Conservation (phyloP, 176 grass and related monocot species). For the Lolium perenne region DNA sequence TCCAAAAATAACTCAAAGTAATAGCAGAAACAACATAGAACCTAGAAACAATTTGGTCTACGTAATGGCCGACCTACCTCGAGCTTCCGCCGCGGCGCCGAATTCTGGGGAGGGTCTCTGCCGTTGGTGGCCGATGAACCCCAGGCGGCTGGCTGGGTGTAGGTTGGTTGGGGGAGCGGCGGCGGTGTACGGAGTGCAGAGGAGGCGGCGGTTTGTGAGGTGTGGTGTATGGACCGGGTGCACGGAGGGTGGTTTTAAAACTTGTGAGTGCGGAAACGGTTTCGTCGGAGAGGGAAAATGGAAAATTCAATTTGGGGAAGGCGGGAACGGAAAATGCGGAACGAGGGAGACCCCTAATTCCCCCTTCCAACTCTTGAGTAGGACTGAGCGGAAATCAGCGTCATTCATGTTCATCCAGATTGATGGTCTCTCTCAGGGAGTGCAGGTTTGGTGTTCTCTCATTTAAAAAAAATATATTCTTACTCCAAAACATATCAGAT, state of each 20-base stretch:
- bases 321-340: no score
- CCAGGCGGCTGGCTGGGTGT: neutral
- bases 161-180: neutral
- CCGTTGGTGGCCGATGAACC: neutral
- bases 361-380: fast-evolving
- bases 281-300: neutral
- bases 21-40: no score
- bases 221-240: neutral
- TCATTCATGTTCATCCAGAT: no score
- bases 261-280: neutral
- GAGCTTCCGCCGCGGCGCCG: neutral
- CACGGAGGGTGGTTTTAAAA: neutral
- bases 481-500: no score
- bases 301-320: neutral
- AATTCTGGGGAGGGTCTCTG: neutral
- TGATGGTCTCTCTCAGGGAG: no score
- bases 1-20: no score
- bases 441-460: no score
- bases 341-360: no score
- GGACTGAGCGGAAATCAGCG: no score
- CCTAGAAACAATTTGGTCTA: no score
- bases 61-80: no score
- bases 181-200: neutral
- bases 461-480: no score
- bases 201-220: neutral